A percentile compares a stretch with the other conserved stretches of the same genome.
phyloP scores from a whole-genome alignment of 352 stramenopile genomes.

The Phytopythium oedochilum region DNA sequence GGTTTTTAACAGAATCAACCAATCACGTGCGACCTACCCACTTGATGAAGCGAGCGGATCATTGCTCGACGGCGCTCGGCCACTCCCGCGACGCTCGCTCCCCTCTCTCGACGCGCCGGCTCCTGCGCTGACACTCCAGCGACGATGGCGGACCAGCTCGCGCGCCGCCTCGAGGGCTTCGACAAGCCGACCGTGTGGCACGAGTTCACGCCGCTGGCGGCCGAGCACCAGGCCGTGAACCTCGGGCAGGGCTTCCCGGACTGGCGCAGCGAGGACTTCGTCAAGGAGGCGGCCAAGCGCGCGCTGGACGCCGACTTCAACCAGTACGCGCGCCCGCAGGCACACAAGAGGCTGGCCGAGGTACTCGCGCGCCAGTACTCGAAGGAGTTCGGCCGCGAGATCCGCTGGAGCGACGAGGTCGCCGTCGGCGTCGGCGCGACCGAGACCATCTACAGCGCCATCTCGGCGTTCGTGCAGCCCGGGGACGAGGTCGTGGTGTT shows the following conservation, averaged over 20 bases:
- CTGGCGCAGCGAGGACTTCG: constrained; percentile 93
- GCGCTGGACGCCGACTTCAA: constrained; percentile 92
- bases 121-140: background rate
- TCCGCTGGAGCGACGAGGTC: constrained; percentile 91
- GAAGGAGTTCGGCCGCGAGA: constrained; percentile 72
- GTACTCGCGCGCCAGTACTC: constrained; percentile 90
- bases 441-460: constrained; percentile 92
- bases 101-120: no score
- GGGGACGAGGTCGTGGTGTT: constrained; percentile 96
- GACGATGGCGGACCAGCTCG: constrained; percentile 61
- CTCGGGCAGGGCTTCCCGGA: constrained; percentile 92
- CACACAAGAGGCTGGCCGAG: constrained; percentile 75
- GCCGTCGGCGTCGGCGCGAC: constrained; percentile 93
- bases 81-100: background rate
- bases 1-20: constrained; percentile 4
- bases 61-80: background rate
- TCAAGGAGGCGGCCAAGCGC: constrained; percentile 91
- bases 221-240: constrained; percentile 89
- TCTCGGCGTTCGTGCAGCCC: constrained; percentile 90
- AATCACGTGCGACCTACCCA: background rate
- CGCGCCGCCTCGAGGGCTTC: constrained; percentile 60
- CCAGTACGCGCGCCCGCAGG: constrained; percentile 92
- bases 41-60: background rate
- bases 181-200: constrained; percentile 82
- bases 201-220: constrained; percentile 87